Base-by-base conservation (phyloP, 2,329 filamentous ascomycete genomes). In the Lachnellula subtilissima region DNA sequence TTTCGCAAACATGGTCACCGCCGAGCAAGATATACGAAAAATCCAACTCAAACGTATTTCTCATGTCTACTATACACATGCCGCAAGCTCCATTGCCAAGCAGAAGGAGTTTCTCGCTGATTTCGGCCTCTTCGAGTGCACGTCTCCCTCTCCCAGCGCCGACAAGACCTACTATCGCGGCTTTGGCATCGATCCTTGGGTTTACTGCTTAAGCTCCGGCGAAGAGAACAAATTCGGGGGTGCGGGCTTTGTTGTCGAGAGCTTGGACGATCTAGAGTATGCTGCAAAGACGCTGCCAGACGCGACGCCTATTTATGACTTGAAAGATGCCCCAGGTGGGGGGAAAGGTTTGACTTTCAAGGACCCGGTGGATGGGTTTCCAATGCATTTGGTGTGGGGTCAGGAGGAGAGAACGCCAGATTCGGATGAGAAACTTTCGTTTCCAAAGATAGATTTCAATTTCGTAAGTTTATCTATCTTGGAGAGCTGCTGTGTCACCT, bases 141-240 rank as follows among this genome's bases (percentile, higher is more conserved):
- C 28, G 28, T 32, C 53, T 4, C 36, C 46, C 14, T 35, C 58
- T 8, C 48, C 50, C 15, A 61, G 59, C 6, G 59, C 56, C 28
- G 71, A 76, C 47, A 75, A 71, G 54, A 78, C 80, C 35, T 87
- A 81, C 72, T 85, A 78, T 68, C 78, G 81, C 42, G 84, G 84
- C 17, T 86, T 85, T 64, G 82, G 84, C 14, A 71, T 70, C 6
- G 82, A 86, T 61, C 81, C 82, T 12, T 85, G 82, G 66, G 72
- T 84, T 2, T 75, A 85, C 46, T 83, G 80, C 60, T 76, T 81
- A 48, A 74, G 75, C 56, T 72, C 73, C 50, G 75, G 78, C 1
- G 65, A 70, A 49, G 69, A 75, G 65, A 72, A 79, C 56, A 71
- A 75, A 54, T 87, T 86, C 64, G 75, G 78, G 5, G 84, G 84